phyloP scores from a whole-genome alignment of 257 asterid species.

The Solanum peruvianum region DNA sequence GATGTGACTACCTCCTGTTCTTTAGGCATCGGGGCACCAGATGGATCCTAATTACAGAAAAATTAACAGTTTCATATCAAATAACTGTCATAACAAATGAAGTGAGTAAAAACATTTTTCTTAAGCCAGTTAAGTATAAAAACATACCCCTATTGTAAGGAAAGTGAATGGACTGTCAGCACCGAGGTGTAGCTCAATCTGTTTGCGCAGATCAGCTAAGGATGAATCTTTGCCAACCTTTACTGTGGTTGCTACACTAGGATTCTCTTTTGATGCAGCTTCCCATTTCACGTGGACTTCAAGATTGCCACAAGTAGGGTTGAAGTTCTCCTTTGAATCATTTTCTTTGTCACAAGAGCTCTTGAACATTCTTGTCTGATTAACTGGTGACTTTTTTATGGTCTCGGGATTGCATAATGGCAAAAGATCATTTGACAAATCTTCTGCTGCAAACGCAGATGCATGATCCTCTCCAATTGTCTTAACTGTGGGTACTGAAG shows the following conservation, averaged over 20 bases:
- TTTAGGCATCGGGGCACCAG: conserved; percentile 56
- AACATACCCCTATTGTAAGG: conserved; percentile 51
- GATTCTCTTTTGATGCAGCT: conserved; percentile 56
- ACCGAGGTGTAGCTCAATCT: conserved; percentile 65
- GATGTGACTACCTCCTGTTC: conserved; percentile 42
- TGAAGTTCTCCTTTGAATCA: conserved; percentile 30
- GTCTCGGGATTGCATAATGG: background rate
- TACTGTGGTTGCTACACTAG: conserved; percentile 46
- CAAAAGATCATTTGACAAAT: conserved; percentile 1
- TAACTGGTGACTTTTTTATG: conserved; percentile 3
- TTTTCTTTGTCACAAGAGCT: conserved; percentile 2
- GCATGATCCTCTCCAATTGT: conserved; percentile 3
- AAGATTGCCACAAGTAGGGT: conserved; percentile 10
- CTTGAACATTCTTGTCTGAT: background rate
- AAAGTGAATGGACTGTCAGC: conserved; percentile 49
- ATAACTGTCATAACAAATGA: background rate
- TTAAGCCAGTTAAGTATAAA: background rate
- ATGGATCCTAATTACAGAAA: conserved; percentile 39
- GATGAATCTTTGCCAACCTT: conserved; percentile 55
- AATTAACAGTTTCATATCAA: background rate
- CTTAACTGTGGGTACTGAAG: background rate
- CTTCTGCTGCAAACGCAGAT: conserved; percentile 1
- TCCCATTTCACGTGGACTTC: conserved; percentile 83
- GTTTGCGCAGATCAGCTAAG: conserved; percentile 72
- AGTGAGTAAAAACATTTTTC: background rate